A percentile compares a stretch with the other conserved stretches of the same genome.
Conservation (phyloP, 306 rosid genomes). For the Carpinus fangiana region DNA sequence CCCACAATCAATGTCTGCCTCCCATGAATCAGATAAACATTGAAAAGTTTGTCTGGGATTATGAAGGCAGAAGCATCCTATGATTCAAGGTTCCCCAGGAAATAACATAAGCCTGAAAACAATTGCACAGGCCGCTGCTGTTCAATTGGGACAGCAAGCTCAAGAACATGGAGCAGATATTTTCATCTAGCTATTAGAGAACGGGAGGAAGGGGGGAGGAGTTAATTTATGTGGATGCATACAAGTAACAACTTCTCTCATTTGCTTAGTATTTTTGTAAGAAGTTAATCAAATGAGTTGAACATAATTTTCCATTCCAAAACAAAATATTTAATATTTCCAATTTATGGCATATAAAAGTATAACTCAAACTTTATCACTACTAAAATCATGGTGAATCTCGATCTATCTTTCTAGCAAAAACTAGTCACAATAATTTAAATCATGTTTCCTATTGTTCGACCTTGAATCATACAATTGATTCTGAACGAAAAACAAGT, state of each 20-base stretch:
- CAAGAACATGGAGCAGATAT: too few species aligned
- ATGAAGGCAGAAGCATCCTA: constrained; percentile 25
- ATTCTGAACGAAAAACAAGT: neutral
- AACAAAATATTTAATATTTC: neutral
- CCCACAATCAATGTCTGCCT: constrained; percentile 34
- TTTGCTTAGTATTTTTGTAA: neutral
- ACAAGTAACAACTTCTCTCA: neutral
- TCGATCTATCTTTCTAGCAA: neutral
- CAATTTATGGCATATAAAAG: neutral
- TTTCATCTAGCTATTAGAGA: neutral
- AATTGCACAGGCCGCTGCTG: neutral
- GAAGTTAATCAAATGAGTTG: neutral
- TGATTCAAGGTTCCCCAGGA: neutral
- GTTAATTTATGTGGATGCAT: neutral
- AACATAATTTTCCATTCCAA: neutral
- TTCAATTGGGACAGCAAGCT: neutral
- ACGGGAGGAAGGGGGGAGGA: neutral
- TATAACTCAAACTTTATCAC: neutral
- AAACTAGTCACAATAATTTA: neutral
- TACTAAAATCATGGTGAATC: neutral
- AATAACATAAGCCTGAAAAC: neutral
- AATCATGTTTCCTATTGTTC: neutral
- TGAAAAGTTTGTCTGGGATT: constrained; percentile 44
- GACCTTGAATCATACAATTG: neutral
- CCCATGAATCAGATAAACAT: constrained; percentile 52